Evolutionary conservation across 306 rosid genomes (phyloP), one percentile per base, ranked within the genome.

Genomic region (Prunus padus): DNA sequence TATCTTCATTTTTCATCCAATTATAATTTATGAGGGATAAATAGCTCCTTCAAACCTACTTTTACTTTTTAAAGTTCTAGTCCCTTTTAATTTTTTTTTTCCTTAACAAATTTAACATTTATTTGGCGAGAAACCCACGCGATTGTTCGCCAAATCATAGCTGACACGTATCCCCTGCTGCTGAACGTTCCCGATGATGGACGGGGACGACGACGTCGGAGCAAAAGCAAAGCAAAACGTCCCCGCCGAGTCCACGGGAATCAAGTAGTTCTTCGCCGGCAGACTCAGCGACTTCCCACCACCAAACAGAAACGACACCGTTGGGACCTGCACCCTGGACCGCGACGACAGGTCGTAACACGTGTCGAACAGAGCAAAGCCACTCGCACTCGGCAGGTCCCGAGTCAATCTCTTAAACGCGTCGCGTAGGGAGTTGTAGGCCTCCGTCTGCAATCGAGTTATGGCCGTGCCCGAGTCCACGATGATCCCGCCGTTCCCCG

Each of bases 131-230:
- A 95, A 95, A 11, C 85, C 98, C 37, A 95, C 83, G 3, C 81
- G n/a, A 2, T 77, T 71, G 33, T 87, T 87, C 0, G 84, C 89
- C 25, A 90, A 77, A 79, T 95, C 96, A 11, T 77, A 89, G 61
- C 78, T 89, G 90, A 95, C 99, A 89, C 99, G 99, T 77, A 89
- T 95, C 86, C 97, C 99, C 20, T 95, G 99, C 46, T 95, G 99
- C 87, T 95, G 99, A 3, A 95, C 91, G 19, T 92, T 95, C 10
- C 99, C 97, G 5, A 95, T 85, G 28, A 95, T 95, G 0, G 99
- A 89, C 62, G 86, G 0, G 1, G 86, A 1, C 77, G 93, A 82
- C 79, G 89, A 2, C 82, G 98, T 85, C 4, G 99, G 92, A 12
- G 99, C 97, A 59, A 95, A 95, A 2, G 97, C 99, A 33, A 95